Conservation (phyloP, 768 basidiomycete genomes). For the Pilatotrama ljubarskyi region DNA sequence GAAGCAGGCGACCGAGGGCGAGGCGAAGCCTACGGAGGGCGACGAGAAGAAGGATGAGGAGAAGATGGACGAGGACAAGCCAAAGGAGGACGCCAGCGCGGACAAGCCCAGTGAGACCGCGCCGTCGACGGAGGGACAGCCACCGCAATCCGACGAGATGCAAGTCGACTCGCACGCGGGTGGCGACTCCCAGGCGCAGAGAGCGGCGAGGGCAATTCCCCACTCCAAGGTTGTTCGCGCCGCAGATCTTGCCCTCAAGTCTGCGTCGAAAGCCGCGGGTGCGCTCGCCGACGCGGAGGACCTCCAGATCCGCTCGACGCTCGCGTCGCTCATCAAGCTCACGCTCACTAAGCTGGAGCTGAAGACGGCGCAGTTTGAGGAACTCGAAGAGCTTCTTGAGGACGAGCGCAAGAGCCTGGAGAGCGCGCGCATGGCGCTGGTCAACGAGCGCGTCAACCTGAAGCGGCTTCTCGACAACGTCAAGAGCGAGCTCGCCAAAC, state of each 20-base stretch:
- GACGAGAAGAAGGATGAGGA: conserved; percentile 39
- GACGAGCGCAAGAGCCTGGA: conserved; percentile 87
- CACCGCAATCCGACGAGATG: conserved; percentile 39
- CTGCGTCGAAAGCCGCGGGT: conserved; percentile 84
- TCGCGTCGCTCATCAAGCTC: conserved; percentile 83
- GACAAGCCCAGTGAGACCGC: background rate
- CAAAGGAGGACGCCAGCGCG: conserved; percentile 20
- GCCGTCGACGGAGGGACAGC: background rate
- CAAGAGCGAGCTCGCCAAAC: conserved; percentile 61
- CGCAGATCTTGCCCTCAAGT: conserved; percentile 83
- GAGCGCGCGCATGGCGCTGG: conserved; percentile 73
- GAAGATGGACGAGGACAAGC: conserved; percentile 45
- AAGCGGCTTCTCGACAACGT: conserved; percentile 74
- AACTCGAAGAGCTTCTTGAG: conserved; percentile 89
- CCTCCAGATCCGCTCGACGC: conserved; percentile 69
- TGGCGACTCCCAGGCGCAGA: conserved; percentile 32
- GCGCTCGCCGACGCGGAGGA: conserved; percentile 84
- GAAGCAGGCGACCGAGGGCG: conserved; percentile 36
- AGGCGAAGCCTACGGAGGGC: conserved; percentile 34
- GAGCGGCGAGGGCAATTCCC: conserved; percentile 47
- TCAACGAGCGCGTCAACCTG: conserved; percentile 73
- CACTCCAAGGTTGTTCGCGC: conserved; percentile 80
- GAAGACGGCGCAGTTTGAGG: conserved; percentile 94
- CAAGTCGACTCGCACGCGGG: conserved; percentile 41
- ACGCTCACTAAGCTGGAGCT: conserved; percentile 87